phyloP scores from a whole-genome alignment of 1,284 basidiomycete species.

The Phellopilus nigrolimitatus region DNA sequence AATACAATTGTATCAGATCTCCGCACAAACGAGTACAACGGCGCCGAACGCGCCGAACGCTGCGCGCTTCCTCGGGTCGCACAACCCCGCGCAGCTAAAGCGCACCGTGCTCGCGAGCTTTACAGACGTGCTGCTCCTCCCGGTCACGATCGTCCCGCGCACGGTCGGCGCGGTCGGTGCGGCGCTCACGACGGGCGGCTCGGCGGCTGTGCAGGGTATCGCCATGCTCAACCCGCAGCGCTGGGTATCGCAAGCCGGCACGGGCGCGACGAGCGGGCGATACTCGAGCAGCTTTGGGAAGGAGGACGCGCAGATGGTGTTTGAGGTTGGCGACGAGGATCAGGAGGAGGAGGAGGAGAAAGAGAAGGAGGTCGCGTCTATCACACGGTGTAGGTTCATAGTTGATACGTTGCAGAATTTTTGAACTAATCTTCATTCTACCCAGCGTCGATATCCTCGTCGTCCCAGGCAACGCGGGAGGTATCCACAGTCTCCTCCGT shows the following conservation, averaged over 20 bases:
- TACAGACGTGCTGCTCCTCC: conserved; percentile 83
- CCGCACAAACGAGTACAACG: conserved; percentile 18
- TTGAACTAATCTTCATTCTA: neutral
- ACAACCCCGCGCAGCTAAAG: conserved; percentile 90
- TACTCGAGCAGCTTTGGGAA: conserved; percentile 38
- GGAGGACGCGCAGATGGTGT: conserved; percentile 46
- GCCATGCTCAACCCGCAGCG: conserved; percentile 83
- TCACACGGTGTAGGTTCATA: conserved; percentile 6
- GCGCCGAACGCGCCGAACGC: conserved; percentile 36
- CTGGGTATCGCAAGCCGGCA: conserved; percentile 56
- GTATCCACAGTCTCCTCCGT: conserved; percentile 8
- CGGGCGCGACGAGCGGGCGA: conserved; percentile 24
- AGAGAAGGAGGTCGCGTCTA: conserved; percentile 8
- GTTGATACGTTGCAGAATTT: neutral
- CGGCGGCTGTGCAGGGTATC: conserved; percentile 78
- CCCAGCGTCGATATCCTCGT: conserved; percentile 18
- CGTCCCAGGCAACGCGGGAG: conserved; percentile 18
- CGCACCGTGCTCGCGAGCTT: conserved; percentile 91
- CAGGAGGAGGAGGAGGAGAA: conserved; percentile 32
- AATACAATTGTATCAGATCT: conserved; percentile 16
- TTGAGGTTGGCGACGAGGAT: conserved; percentile 60
- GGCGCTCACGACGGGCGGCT: conserved; percentile 66
- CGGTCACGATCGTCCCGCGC: conserved; percentile 93
- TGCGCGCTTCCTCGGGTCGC: conserved; percentile 72
- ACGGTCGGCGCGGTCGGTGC: conserved; percentile 77